Base-by-base conservation (phyloP, 2,329 filamentous ascomycete genomes). In the Didymosphaeria variabile region DNA sequence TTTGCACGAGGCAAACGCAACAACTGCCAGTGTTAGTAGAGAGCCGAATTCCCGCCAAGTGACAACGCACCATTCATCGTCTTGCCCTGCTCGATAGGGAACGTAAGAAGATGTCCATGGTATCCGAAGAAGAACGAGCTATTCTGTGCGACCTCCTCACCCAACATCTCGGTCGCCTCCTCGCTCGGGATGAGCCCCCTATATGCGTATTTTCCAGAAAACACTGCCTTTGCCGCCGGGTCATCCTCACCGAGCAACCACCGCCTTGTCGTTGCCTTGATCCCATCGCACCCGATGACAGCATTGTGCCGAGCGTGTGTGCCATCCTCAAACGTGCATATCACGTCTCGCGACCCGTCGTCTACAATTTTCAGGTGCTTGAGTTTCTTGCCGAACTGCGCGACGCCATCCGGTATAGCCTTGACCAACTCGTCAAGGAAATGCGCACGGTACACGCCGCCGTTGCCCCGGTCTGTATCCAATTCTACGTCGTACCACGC, bases 231-330 rank as follows among this genome's bases (percentile, higher is more conserved):
- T 0, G 83, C 76, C 8, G 81, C 80, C 23, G 74, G 72, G 32
- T 77, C 65, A 17, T 76, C 69, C 17, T 80, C 73, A 0, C 86
- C 86, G 8, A 89, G 76, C 19, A 91, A 69, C 55, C 85, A 77
- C 53, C 83, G 75, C 19, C 88, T 80, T 3, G 85, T 81, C 8
- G 80, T 78, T 0, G 86, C 88, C 70, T 87, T 87, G 70, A 91
- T 88, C 1, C 89, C 89, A 71, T 91, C 89, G 69, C 87, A 90
- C 12, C 86, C 88, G 60, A 91, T 82, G 0, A 88, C 84, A 2
- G 81, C 79, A 66, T 79, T 80, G 31, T 83, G 82, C 31, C 79
- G 70, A 2, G 78, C 83, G 1, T 71, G 76, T 0, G 76, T 81
- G 1, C 84, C 83, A 67, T 87, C 85, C 2, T 72, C 69, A 62